These are phyloP conservation scores for Escallonia herrerae DNA, from an alignment of 129 eudicot species.

Conservation along the genomic window DNA sequence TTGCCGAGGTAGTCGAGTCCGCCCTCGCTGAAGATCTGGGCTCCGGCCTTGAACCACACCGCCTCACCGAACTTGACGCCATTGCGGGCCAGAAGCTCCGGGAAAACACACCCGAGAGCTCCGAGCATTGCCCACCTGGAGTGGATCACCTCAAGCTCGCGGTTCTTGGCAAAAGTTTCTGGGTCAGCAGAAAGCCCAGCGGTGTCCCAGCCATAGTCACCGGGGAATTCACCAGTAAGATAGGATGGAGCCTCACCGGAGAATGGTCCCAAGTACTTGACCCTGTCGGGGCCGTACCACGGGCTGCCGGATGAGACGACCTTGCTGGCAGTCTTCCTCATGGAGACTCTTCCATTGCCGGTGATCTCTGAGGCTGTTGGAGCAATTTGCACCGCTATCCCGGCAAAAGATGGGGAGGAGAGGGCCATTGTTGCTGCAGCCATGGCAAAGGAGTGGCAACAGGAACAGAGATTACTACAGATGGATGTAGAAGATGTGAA, in stretches of 20 bases:
- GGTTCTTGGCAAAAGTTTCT: conserved; percentile 72
- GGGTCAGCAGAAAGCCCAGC: conserved; percentile 75
- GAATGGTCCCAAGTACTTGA: conserved; percentile 75
- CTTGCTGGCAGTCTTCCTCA: conserved; percentile 50
- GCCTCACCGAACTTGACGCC: conserved; percentile 76
- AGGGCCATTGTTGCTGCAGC: conserved; percentile 65
- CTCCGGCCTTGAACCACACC: conserved; percentile 74
- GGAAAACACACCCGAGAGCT: conserved; percentile 75
- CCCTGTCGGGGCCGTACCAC: conserved; percentile 72
- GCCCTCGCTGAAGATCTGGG: conserved; percentile 74
- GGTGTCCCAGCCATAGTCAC: conserved; percentile 76
- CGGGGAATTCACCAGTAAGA: conserved; percentile 73
- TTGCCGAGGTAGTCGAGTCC: conserved; percentile 72
- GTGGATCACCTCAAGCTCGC: conserved; percentile 53
- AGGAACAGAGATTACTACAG: conserved; percentile 6
- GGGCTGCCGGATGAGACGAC: conserved; percentile 45
- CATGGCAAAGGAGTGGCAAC: conserved; percentile 21
- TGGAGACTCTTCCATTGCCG: conserved; percentile 42
- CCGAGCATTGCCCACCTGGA: conserved; percentile 42
- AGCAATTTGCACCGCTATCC: conserved; percentile 41
- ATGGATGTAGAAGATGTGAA: conserved; percentile 7
- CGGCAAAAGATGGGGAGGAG: conserved; percentile 47
- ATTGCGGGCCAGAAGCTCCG: conserved; percentile 67
- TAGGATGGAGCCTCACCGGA: conserved; percentile 72
- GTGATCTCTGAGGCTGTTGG: conserved; percentile 30